phyloP scores from a whole-genome alignment of 2,329 filamentous ascomycete species.

The Tothia fuscella region DNA sequence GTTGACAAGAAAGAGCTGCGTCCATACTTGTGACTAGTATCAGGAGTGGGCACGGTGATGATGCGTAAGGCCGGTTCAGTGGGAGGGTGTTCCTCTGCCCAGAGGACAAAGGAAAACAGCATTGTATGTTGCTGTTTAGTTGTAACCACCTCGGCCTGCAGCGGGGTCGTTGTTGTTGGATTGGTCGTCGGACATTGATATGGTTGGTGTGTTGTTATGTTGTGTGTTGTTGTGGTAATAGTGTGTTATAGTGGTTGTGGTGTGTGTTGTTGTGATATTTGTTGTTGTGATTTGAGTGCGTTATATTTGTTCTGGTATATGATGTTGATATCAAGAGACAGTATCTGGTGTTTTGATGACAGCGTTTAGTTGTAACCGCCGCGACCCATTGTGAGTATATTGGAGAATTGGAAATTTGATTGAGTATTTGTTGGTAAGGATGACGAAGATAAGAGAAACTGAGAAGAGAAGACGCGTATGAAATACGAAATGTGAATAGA shows the following conservation, averaged over 20 bases:
- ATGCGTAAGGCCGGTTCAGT: too few species aligned
- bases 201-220: not conserved
- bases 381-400: constrained; percentile 13
- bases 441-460: not conserved
- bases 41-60: too few species aligned
- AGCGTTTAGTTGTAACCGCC: constrained; percentile 31
- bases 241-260: not conserved
- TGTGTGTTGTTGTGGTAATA: not conserved
- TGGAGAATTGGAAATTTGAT: not conserved
- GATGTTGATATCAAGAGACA: not conserved
- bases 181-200: constrained; percentile 8
- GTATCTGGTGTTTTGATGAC: not conserved
- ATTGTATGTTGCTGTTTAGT: too few species aligned
- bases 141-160: constrained; percentile 17
- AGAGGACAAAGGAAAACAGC: too few species aligned
- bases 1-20: too few species aligned
- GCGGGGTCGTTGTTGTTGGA: constrained; percentile 2
- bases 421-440: not conserved
- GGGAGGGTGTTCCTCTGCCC: too few species aligned
- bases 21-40: too few species aligned
- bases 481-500: too few species aligned
- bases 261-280: too few species aligned
- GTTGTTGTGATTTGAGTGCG: not conserved
- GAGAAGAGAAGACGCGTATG: not conserved
- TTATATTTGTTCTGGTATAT: too few species aligned